Evolutionary conservation across 148 eudicot genomes (phyloP), one percentile per base, ranked within the genome.

Genomic region (Persicaria tinctoria): DNA sequence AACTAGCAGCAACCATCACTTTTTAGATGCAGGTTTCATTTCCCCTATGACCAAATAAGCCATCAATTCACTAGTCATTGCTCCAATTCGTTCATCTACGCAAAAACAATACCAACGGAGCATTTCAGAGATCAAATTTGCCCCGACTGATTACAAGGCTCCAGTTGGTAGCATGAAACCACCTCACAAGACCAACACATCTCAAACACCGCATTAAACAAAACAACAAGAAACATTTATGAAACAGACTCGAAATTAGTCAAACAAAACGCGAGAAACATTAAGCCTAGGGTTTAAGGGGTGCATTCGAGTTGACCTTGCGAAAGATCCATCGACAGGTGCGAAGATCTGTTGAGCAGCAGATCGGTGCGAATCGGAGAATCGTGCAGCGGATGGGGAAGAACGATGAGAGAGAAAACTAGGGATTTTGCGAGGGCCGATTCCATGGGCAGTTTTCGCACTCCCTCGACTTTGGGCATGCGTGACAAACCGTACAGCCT

Each of bases 351-450:
- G 83, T 20, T 76, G 45, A 46, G 97, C 96, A 18, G 92, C 93
- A 66, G 98, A 92, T 89, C 96, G 93, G 79, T 94, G 97, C 41
- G 88, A 80, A 57, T 91, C 89, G 3, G 96, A 88, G 77, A 18
- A 59, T 59, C 64, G 64, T n/a, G 64, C 20, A 55, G 60, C 6
- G 20, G 23, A 4, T 16, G 46, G 32, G 68, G 38, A 59, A 8
- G 45, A 55, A 5, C 6, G 23, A 56, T 16, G 44, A 23, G 12
- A 38, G 46, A 64, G 46, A 64, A n/a, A 64, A 32, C n/a, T 64
- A 64, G 70, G 70, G 70, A 20, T 64, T 20, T 20, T 20, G 23
- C 23, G 23, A 20, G 23, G 23, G 23, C 23, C 23, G 23, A 20
- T 20, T 20, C 23, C 23, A 20, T 0, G 23, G 23, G 23, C 23